phyloP scores from a whole-genome alignment of 2,329 filamentous ascomycete genomes.

The Pseudocercospora vitis region DNA sequence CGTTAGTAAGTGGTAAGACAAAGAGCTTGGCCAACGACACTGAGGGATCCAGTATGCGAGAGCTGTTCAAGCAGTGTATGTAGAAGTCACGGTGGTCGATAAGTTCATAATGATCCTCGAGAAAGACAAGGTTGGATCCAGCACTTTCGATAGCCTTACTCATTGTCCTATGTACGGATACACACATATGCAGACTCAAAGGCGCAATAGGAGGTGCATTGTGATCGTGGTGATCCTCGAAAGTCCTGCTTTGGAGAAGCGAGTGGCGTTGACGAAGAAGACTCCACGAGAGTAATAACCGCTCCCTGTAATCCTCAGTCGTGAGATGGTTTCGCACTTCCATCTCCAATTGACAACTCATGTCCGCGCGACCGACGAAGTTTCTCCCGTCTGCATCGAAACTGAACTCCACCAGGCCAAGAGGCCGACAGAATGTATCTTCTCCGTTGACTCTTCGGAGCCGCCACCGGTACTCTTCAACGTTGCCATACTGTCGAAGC shows the following conservation, averaged over 20 bases:
- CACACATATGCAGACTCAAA: conserved; percentile 36
- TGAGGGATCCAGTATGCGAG: conserved; percentile 42
- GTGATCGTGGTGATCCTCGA: conserved; percentile 9
- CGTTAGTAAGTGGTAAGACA: conserved; percentile 38
- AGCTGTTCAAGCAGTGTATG: conserved; percentile 45
- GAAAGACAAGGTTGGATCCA: conserved; percentile 38
- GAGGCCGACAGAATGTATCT: conserved; percentile 38
- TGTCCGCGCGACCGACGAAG: conserved; percentile 49
- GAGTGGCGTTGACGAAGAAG: conserved; percentile 41
- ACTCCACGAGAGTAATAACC: conserved; percentile 44
- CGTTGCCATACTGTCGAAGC: conserved; percentile 43
- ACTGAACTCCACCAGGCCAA: conserved; percentile 47
- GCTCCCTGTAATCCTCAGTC: conserved; percentile 34
- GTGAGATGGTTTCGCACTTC: conserved; percentile 38
- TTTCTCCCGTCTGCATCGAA: conserved; percentile 49
- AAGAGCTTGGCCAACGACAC: conserved; percentile 43
- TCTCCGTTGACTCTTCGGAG: conserved; percentile 21
- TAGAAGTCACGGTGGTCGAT: conserved; percentile 43
- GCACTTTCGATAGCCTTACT: conserved; percentile 38
- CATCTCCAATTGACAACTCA: conserved; percentile 42
- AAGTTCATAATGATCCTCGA: conserved; percentile 40
- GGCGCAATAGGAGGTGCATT: conserved; percentile 14
- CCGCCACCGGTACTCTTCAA: conserved; percentile 42
- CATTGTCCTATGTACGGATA: conserved; percentile 36
- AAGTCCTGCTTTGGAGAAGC: conserved; percentile 40